phyloP scores from a whole-genome alignment of 1,284 basidiomycete species.

The Erythrobasidium hasegawianum region DNA sequence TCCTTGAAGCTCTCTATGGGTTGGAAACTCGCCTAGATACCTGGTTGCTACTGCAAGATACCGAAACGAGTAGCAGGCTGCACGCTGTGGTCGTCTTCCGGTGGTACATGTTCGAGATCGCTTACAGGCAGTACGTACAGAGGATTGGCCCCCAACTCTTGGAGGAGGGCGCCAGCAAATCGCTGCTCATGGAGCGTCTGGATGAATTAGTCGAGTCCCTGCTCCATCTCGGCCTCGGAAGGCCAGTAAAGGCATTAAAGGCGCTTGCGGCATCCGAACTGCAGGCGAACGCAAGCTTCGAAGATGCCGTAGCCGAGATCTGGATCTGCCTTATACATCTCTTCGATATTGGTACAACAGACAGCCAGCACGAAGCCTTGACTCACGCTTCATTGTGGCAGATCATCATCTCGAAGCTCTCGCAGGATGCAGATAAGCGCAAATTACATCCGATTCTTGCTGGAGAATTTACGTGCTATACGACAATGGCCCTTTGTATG shows the following conservation, averaged over 20 bases:
- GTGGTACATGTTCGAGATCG: conserved; percentile 64
- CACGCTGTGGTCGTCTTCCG: conserved; percentile 54
- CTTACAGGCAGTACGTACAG: conserved; percentile 48
- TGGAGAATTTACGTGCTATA: conserved; percentile 70
- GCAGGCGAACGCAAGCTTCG: conserved; percentile 48
- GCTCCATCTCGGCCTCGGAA: conserved; percentile 57
- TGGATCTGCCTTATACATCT: conserved; percentile 75
- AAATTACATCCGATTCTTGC: conserved; percentile 52
- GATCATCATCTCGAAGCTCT: conserved; percentile 49
- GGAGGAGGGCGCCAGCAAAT: not conserved
- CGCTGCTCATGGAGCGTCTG: not conserved
- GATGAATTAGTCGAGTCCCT: conserved; percentile 56
- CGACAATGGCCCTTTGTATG: conserved; percentile 65
- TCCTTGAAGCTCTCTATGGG: conserved; percentile 52
- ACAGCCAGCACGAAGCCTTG: conserved; percentile 43
- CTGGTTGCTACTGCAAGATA: conserved; percentile 21
- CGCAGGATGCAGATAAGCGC: conserved; percentile 44
- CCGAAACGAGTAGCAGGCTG: not conserved
- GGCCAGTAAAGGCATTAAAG: conserved; percentile 53
- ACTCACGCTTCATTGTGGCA: conserved; percentile 56
- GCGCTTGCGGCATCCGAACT: conserved; percentile 38
- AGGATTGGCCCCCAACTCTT: not conserved
- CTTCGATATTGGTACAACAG: conserved; percentile 15
- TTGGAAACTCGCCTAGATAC: conserved; percentile 53
- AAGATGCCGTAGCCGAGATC: conserved; percentile 59